Conservation (phyloP, 352 stramenopile genomes). For the Pythium insidiosum region DNA sequence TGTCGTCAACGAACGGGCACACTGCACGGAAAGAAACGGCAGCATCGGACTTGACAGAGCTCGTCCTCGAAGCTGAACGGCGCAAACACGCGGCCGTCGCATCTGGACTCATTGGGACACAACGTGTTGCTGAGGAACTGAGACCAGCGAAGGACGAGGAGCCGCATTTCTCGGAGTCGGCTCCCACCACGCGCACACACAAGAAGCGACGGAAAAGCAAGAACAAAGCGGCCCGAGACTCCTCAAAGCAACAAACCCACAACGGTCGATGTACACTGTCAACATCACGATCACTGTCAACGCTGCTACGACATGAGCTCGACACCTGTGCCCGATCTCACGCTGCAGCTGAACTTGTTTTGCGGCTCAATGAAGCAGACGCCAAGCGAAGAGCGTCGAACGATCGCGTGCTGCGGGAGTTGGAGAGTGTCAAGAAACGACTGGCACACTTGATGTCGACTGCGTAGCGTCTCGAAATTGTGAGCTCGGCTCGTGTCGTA, state of each 20-base stretch:
- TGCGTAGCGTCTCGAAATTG: too few relatives aligned
- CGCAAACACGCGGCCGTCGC: constrained; percentile 20
- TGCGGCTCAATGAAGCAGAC: not conserved
- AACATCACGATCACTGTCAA: constrained; percentile 13
- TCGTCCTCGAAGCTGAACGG: constrained; percentile 26
- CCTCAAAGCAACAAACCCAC: constrained; percentile 3
- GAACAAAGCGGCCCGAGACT: constrained; percentile 1
- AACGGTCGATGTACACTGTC: too few relatives aligned
- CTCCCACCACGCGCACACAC: not conserved
- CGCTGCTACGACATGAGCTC: constrained; percentile 11
- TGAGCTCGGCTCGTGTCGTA: too few relatives aligned
- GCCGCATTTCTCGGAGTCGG: too few relatives aligned
- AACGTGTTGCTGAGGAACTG: too few relatives aligned
- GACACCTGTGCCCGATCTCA: not conserved
- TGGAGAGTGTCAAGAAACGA: too few relatives aligned
- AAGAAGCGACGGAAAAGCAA: constrained; percentile 1
- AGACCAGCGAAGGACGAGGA: too few relatives aligned
- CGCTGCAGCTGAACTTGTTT: not conserved
- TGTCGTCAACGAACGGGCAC: too few relatives aligned
- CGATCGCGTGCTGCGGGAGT: too few relatives aligned
- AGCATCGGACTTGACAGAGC: constrained; percentile 14
- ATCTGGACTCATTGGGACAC: too few relatives aligned
- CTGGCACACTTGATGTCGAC: too few relatives aligned
- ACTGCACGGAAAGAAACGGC: not conserved
- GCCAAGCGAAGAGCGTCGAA: not conserved